phyloP scores from a whole-genome alignment of 768 basidiomycete species.

The Amanita muscaria region DNA sequence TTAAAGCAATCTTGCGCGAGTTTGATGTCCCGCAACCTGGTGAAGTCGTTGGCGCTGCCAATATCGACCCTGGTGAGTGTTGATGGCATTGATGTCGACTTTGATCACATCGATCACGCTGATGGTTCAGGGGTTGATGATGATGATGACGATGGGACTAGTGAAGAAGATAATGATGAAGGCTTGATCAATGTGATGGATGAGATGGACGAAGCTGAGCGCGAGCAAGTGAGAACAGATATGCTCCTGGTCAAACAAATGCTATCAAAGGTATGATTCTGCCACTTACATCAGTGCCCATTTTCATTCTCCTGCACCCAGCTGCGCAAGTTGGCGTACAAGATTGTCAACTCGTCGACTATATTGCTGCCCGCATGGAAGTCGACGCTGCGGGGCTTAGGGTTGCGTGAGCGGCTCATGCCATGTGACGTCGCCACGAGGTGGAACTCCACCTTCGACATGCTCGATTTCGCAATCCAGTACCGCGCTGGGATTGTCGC shows the following conservation, averaged over 20 bases:
- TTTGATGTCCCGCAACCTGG: neutral
- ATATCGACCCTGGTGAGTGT: neutral
- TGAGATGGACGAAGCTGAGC: constrained; percentile 11
- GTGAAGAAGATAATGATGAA: constrained; percentile 13
- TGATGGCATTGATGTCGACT: constrained; percentile 4
- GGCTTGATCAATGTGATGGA: constrained; percentile 19
- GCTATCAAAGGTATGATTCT: constrained; percentile 24
- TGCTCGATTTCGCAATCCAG: constrained; percentile 22
- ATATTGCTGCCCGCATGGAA: constrained; percentile 22
- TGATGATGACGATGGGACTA: constrained; percentile 8
- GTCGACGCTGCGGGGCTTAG: constrained; percentile 6
- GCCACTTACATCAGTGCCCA: neutral
- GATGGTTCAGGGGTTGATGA: constrained; percentile 11
- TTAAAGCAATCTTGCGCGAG: neutral
- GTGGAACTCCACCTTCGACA: constrained; percentile 30
- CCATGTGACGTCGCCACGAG: constrained; percentile 26
- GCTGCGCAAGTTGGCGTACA: constrained; percentile 13
- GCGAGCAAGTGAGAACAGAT: constrained; percentile 1
- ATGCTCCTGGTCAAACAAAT: constrained; percentile 17
- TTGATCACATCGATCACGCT: constrained; percentile 11
- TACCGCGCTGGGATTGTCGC: constrained; percentile 17
- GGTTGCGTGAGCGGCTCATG: constrained; percentile 12
- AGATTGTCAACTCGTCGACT: constrained; percentile 20
- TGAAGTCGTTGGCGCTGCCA: constrained; percentile 2
- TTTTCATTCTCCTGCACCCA: constrained; percentile 1